Evolutionary conservation across 495 filamentous ascomycete genomes (phyloP).

Genomic region (Xylaria intraflava): DNA sequence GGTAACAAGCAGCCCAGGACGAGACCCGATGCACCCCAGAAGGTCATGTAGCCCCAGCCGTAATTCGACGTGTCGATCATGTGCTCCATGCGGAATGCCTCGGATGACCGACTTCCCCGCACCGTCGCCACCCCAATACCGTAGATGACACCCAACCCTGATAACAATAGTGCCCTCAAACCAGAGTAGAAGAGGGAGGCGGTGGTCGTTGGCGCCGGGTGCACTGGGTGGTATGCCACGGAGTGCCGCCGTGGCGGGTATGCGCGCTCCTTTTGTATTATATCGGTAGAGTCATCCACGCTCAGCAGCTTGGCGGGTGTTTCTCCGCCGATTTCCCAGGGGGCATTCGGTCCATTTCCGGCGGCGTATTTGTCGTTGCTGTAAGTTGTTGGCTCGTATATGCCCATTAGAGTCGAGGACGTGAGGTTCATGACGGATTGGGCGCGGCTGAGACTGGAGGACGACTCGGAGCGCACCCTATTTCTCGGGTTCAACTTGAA

Average conservation of each 20-base stretch:
- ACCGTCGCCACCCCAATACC: constrained; percentile 80
- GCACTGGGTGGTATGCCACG: constrained; percentile 14
- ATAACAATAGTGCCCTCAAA: constrained; percentile 60
- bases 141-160: constrained; percentile 74
- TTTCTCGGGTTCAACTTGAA: constrained; percentile 28
- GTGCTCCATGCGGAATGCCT: constrained; percentile 53
- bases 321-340: constrained; percentile 68
- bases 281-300: constrained; percentile 23
- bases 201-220: constrained; percentile 14
- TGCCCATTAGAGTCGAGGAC: constrained; percentile 81
- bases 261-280: constrained; percentile 21
- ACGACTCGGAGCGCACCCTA: constrained; percentile 19
- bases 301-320: constrained; percentile 43
- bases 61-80: constrained; percentile 41
- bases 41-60: constrained; percentile 61
- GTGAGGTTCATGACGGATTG: constrained; percentile 82
- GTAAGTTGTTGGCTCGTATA: constrained; percentile 66
- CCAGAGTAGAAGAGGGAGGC: constrained; percentile 29
- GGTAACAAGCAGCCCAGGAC: constrained; percentile 71
- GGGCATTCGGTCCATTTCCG: constrained; percentile 32
- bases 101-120: constrained; percentile 17
- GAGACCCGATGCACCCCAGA: constrained; percentile 79
- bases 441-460: constrained; percentile 48
- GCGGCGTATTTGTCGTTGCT: constrained; percentile 31
- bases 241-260: constrained; percentile 16